Conservation (phyloP, 164 flowering plant genomes). For the Buxus sempervirens region DNA sequence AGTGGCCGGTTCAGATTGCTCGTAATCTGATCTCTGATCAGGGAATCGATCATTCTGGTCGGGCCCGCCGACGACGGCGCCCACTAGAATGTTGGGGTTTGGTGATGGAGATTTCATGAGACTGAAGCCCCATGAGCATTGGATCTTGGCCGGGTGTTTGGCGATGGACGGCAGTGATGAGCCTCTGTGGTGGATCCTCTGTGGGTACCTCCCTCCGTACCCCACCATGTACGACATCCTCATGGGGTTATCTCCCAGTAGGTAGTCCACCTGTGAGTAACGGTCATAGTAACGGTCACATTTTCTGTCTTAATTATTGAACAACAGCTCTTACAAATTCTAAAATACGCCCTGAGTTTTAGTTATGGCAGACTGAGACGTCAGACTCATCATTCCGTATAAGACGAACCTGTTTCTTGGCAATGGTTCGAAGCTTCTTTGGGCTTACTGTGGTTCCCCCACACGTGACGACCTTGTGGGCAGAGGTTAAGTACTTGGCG, state of each 20-base stretch:
- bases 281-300: not conserved
- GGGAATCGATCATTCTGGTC: constrained; percentile 64
- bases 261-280: constrained; percentile 68
- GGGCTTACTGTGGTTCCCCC: constrained; percentile 57
- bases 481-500: constrained; percentile 69
- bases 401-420: constrained; percentile 62
- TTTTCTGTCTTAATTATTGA: not conserved
- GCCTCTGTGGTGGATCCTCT: constrained; percentile 86
- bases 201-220: constrained; percentile 73
- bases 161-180: constrained; percentile 74
- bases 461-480: constrained; percentile 54
- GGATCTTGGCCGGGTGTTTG: constrained; percentile 68
- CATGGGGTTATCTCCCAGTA: constrained; percentile 81
- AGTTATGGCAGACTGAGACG: too few relatives aligned
- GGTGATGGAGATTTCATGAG: constrained; percentile 50
- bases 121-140: constrained; percentile 64
- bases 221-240: constrained; percentile 96
- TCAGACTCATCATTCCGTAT: too few relatives aligned
- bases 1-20: constrained; percentile 86
- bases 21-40: constrained; percentile 69
- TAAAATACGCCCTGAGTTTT: not conserved
- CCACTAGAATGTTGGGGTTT: constrained; percentile 69
- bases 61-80: constrained; percentile 89
- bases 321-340: not conserved
- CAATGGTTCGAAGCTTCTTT: constrained; percentile 48